A percentile compares a stretch with the other conserved stretches of the same genome.
These are phyloP conservation scores for Euryodendron excelsum DNA, from an alignment of 148 eudicot genomes.

Conservation along the genomic window DNA sequence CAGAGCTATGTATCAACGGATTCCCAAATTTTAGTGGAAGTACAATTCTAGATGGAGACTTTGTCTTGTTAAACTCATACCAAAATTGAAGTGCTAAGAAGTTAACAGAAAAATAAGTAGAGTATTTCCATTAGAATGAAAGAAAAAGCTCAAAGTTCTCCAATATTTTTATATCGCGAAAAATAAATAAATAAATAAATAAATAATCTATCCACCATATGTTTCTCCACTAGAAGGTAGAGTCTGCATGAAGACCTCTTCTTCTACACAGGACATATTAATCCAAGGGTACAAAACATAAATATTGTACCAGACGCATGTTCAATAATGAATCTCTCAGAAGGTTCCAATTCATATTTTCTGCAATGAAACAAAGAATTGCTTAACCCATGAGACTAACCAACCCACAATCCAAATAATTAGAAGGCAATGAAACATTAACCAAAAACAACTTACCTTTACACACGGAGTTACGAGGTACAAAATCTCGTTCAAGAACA, in stretches of 20 bases:
- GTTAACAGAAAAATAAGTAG: neutral
- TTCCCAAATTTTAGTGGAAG: neutral
- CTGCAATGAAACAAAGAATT: conserved; percentile 41
- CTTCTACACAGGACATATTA: too few species aligned
- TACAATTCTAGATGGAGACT: neutral
- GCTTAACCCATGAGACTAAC: conserved; percentile 17
- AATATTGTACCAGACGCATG: conserved; percentile 64
- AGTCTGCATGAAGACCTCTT: too few species aligned
- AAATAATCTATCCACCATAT: too few species aligned
- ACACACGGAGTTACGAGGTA: conserved; percentile 56
- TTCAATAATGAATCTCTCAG: conserved; percentile 68
- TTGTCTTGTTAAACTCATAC: neutral
- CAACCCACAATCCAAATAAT: neutral
- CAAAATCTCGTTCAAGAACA: conserved; percentile 69
- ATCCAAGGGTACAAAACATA: conserved; percentile 3
- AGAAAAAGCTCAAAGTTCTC: too few species aligned
- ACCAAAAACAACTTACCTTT: conserved; percentile 36
- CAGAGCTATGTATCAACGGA: neutral
- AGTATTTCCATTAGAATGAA: neutral
- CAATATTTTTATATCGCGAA: too few species aligned
- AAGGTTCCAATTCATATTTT: conserved; percentile 56
- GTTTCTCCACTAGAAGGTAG: too few species aligned
- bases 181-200: neutral
- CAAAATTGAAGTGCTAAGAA: neutral
- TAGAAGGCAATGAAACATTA: neutral